These are phyloP conservation scores for Candida oleophila DNA, from an alignment of 805 yeast species.

Conservation along the genomic window DNA sequence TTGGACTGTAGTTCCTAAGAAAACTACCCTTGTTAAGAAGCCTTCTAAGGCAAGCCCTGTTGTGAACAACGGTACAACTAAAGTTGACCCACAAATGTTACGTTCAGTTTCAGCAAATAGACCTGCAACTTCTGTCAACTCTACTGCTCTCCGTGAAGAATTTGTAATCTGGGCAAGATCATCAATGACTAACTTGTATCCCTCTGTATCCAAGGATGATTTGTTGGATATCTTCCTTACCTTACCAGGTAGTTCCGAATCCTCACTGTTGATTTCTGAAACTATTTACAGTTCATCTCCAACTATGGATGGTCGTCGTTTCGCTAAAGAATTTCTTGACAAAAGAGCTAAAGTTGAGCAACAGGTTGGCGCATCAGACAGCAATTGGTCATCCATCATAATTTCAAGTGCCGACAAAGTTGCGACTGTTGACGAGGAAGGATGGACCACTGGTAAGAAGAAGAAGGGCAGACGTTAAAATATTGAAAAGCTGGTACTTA, in stretches of 20 bases:
- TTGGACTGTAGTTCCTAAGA: constrained; percentile 40
- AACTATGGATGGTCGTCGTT: constrained; percentile 91
- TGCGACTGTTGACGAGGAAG: constrained; percentile 42
- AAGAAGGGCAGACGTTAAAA: constrained; percentile 28
- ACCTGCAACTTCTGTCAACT: constrained; percentile 19
- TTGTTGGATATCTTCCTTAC: constrained; percentile 77
- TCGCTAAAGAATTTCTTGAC: constrained; percentile 85
- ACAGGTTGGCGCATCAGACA: constrained; percentile 30
- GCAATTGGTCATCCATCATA: constrained; percentile 72
- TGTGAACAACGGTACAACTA: constrained; percentile 15
- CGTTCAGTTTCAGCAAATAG: constrained; percentile 34
- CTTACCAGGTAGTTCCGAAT: constrained; percentile 72
- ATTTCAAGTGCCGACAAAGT: constrained; percentile 40
- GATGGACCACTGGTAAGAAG: constrained; percentile 46
- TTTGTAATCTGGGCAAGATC: constrained; percentile 72
- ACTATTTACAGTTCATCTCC: constrained; percentile 86
- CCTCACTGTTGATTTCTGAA: constrained; percentile 85
- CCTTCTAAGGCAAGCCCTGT: constrained; percentile 25
- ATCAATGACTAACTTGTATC: constrained; percentile 63
- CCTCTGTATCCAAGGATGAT: constrained; percentile 75
- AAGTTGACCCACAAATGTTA: constrained; percentile 33
- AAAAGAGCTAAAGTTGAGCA: constrained; percentile 74
- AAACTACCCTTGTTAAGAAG: constrained; percentile 38
- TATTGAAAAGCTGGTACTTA: not conserved
- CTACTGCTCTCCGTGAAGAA: constrained; percentile 45